phyloP scores from a whole-genome alignment of 352 stramenopile species.

The Globisporangium yorkense region DNA sequence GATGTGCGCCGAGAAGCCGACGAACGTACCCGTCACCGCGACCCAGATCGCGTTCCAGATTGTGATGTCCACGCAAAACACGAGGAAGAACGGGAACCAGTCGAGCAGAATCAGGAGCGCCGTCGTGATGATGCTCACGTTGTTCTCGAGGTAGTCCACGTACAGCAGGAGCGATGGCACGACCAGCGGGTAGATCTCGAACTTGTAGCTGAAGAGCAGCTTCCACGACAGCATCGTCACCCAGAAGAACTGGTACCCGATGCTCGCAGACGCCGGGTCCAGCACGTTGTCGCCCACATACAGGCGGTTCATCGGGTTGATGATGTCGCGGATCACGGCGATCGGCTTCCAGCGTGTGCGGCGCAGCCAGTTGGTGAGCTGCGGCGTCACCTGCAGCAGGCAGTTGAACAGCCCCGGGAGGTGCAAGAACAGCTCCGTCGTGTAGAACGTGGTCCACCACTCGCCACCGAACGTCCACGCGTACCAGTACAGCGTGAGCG shows the following conservation, averaged over 20 bases:
- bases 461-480: conserved; percentile 51
- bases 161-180: conserved; percentile 94
- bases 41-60: conserved; percentile 99
- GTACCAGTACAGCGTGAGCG: conserved; percentile 79
- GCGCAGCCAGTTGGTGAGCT: conserved; percentile 79
- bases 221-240: conserved; percentile 93
- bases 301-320: conserved; percentile 95
- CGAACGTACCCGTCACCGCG: conserved; percentile 94
- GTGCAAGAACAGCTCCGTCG: conserved; percentile 45
- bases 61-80: conserved; percentile 98
- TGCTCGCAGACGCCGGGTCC: conserved; percentile 87
- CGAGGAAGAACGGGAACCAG: conserved; percentile 97
- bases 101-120: conserved; percentile 91
- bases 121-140: conserved; percentile 80
- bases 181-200: conserved; percentile 95
- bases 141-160: conserved; percentile 93
- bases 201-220: conserved; percentile 98
- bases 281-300: conserved; percentile 96
- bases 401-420: conserved; percentile 68
- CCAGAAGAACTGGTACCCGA: conserved; percentile 95
- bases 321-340: conserved; percentile 61
- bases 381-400: conserved; percentile 68
- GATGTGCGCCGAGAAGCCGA: conserved; percentile 95
- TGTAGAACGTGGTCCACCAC: conserved; percentile 70
- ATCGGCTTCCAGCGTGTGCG: conserved; percentile 60